A percentile compares a stretch with the other conserved stretches of the same genome.
phyloP scores from a whole-genome alignment of 306 rosid genomes.

The Alnus glutinosa region DNA sequence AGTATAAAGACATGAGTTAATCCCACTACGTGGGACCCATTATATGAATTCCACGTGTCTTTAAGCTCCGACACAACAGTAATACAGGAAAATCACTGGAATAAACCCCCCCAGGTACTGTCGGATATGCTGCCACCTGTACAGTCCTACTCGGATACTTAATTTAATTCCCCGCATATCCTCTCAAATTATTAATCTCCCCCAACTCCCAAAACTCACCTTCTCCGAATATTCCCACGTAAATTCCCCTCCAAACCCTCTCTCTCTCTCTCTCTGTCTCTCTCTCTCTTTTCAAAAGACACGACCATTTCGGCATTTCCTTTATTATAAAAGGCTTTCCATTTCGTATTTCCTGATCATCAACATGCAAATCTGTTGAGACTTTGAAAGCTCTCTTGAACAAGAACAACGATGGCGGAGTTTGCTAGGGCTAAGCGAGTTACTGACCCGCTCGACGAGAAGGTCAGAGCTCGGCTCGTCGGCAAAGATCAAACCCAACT shows the following conservation, averaged over 20 bases:
- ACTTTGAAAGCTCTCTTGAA: too few species aligned
- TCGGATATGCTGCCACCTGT: conserved; percentile 38
- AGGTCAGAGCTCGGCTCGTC: conserved; percentile 60
- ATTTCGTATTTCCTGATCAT: too few species aligned
- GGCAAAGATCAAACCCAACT: conserved; percentile 37
- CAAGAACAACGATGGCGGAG: conserved; percentile 25
- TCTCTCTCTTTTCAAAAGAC: too few species aligned
- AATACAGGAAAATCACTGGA: not conserved
- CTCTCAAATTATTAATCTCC: not conserved
- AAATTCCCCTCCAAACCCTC: not conserved
- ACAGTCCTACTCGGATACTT: conserved; percentile 19
- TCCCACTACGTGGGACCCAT: too few species aligned
- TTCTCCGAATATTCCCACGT: conserved; percentile 33
- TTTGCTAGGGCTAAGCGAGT: conserved; percentile 51
- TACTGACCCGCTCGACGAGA: conserved; percentile 66
- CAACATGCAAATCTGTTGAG: too few species aligned
- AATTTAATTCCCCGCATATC: conserved; percentile 7
- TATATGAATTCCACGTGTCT: not conserved
- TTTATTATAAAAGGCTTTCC: too few species aligned
- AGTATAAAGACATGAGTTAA: too few species aligned
- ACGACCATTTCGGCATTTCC: too few species aligned
- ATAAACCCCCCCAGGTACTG: conserved; percentile 17
- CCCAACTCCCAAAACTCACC: too few species aligned
- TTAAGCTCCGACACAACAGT: not conserved
- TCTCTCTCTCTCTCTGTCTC: too few species aligned